Evolutionary conservation across 2,329 filamentous ascomycete genomes (phyloP), one percentile per base, ranked within the genome.

Genomic region (Dothideomycetidae sp.): DNA sequence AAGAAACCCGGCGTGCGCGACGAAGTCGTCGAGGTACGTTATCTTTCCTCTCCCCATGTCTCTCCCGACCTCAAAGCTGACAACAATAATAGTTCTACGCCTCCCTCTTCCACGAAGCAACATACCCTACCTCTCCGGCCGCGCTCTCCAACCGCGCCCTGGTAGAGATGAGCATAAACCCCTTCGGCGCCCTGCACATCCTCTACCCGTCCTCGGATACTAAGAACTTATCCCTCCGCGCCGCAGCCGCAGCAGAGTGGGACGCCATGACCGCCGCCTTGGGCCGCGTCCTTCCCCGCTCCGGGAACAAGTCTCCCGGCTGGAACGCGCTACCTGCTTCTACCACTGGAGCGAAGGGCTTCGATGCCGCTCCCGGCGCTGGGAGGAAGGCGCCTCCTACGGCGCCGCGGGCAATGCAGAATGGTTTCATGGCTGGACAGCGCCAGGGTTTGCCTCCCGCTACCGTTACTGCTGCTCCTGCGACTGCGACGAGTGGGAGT

Each of bases 131-230:
- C 3, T 10, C 23, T 12, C n/a, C 30, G 29, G 10, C 14, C 10
- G 40, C 15, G 36, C 45, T n/a, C 40, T 38, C 17, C 40, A 46
- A 38, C n/a, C 19, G 40, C 21, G 39, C 45, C 32, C 39, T 39
- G 10, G 31, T 37, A 12, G 46, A 42, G 32, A 33, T 11, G 7
- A 15, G 33, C 23, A 32, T 42, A 12, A 41, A 43, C 10, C 46
- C 49, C 2, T 53, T 55, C 41, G 52, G 51, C 39, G 46, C 48
- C 17, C 33, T 53, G 36, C 31, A 35, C 11, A 39, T 52, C 42
- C 36, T 7, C 21, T 7, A 7, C 21, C 7, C 50, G 32, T 55
- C 55, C 40, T 40, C 43, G 30, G 26, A 32, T 16, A 39, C n/a
- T n/a, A n/a, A n/a, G n/a, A n/a, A n/a, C n/a, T n/a, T n/a, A n/a